Evolutionary conservation across 164 flowering plant genomes (phyloP), one percentile per base, ranked within the genome.

Genomic region (Houttuynia cordata): DNA sequence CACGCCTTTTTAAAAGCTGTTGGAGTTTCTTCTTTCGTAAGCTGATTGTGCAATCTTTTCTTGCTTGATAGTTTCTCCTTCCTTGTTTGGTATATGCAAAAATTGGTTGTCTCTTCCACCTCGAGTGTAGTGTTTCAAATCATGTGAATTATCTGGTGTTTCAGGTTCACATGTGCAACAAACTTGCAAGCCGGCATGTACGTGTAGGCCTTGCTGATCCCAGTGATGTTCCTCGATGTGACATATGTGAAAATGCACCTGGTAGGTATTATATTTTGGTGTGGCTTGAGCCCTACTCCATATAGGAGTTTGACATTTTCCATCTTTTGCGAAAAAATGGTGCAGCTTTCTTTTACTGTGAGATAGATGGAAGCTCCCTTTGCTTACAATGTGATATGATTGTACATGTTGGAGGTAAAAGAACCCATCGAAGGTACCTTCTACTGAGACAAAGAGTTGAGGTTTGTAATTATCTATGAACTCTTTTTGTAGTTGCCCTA

Each of bases 341-440:
- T 74, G 77, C 56, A 81, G 86, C 82, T 25, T 82, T 84, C 81
- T 80, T 78, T 56, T 85, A 81, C 65, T 84, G 82, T 59, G 84
- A 81, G 68, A 67, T 83, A 58, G 81, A 77, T 59, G 84, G 82
- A 62, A 79, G 76, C 68, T 73, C 85, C 19, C 82, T 80, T 63
- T 86, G 86, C 71, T 68, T 83, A 76, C 86, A 83, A 75, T 82
- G 82, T 52, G 93, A 92, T 67, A 87, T 84, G 96, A 75, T 76
- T 67, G 98, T 89, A 13, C 98, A 92, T 78, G 96, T 92, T 77
- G 98, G 94, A 21, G 96, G 96, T 66, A 92, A 92, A 85, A 78
- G 94, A 77, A 85, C 89, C 19, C 98, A 92, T 73, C 78, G 80
- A 71, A 82, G 98, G 68, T 87, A 84, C 74, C 96, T 92, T 61